Base-by-base conservation (phyloP, 371 early-diverging fungal genomes). In the Homolaphlyctis polyrhiza region DNA sequence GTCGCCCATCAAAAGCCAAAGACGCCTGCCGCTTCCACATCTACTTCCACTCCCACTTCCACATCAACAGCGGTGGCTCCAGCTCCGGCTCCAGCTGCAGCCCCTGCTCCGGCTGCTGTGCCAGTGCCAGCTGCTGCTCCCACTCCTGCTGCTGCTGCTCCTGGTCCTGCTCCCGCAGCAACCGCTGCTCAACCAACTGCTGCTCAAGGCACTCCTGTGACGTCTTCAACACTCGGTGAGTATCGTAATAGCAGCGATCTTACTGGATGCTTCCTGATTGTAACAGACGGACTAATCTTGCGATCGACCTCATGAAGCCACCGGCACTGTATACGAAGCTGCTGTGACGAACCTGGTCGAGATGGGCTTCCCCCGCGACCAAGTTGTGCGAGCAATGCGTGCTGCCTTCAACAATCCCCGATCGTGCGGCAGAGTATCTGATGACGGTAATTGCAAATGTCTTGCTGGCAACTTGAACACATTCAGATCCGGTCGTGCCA, bases 321-420 rank as follows among this genome's bases (percentile, higher is more conserved):
- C 79, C 28, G 79, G 79, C 5, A 18, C 61, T 47, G 68, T 64
- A 13, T 70, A 66, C 76, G 92, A 94, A 66, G 78, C 82, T 51
- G 92, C 91, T 23, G 83, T 96, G 48, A 73, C 81, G 52, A 90
- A 89, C 70, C 88, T 97, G 86, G 81, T 94, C 70, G 96, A 96
- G 63, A 94, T 97, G 95, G 98, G 98, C 5, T 97, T 91, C 75
- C 85, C 88, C 60, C 86, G 92, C 58, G 91, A 91, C 16, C 85
- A 94, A 69, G 91, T 93, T 65, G 85, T 86, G 52, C 74, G 78
- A 60, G 97, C 97, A 32, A 92, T 97, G 89, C 86, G 95, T 36
- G 96, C 97, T 21, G 93, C 93, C 67, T 97, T 89, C 75, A 96
- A 96, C 76, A 97, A 97, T 72, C n/a, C 95, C 98, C 3, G 95